phyloP scores from a whole-genome alignment of 495 filamentous ascomycete species.

The Pseudoneurospora amorphoporcata region DNA sequence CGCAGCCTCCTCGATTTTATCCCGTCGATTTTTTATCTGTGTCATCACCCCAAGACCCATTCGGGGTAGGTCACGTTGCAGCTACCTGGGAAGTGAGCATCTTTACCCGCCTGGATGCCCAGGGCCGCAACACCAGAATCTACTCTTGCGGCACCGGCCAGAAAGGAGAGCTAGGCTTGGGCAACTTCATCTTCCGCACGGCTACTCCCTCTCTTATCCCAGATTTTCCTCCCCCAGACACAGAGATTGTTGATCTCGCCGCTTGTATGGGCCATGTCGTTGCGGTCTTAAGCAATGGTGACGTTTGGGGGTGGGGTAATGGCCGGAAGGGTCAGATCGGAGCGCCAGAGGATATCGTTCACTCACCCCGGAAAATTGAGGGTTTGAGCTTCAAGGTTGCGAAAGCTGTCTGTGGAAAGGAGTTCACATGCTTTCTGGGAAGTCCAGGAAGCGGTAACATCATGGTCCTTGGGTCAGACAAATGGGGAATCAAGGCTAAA shows the following conservation, averaged over 20 bases:
- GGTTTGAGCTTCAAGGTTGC: constrained; percentile 43
- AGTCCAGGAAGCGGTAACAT: constrained; percentile 42
- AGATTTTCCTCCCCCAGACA: constrained; percentile 50
- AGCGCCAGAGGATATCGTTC: constrained; percentile 33
- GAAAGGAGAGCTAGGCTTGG: constrained; percentile 66
- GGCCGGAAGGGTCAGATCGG: constrained; percentile 79
- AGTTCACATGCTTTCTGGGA: constrained; percentile 68
- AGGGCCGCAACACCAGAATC: constrained; percentile 29
- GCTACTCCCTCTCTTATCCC: constrained; percentile 27
- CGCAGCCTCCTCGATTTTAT: constrained; percentile 7
- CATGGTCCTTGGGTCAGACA: constrained; percentile 57
- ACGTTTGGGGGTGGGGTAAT: constrained; percentile 81
- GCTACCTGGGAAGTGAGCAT: constrained; percentile 71
- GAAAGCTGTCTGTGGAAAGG: constrained; percentile 63
- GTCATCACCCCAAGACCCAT: neutral
- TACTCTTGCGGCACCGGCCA: constrained; percentile 52
- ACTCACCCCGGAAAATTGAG: constrained; percentile 48
- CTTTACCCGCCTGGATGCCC: constrained; percentile 37
- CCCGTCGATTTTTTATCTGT: constrained; percentile 15
- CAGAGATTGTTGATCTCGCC: constrained; percentile 44
- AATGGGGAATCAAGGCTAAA: constrained; percentile 47
- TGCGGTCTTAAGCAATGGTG: constrained; percentile 59
- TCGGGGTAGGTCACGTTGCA: constrained; percentile 32
- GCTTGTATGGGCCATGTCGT: constrained; percentile 72
- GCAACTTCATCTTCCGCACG: constrained; percentile 25